Percentiles rank a stretch among this genome's conserved stretches.
Evolutionary conservation across 768 basidiomycete genomes (phyloP).

Genomic region (Termitomyces sp.): DNA sequence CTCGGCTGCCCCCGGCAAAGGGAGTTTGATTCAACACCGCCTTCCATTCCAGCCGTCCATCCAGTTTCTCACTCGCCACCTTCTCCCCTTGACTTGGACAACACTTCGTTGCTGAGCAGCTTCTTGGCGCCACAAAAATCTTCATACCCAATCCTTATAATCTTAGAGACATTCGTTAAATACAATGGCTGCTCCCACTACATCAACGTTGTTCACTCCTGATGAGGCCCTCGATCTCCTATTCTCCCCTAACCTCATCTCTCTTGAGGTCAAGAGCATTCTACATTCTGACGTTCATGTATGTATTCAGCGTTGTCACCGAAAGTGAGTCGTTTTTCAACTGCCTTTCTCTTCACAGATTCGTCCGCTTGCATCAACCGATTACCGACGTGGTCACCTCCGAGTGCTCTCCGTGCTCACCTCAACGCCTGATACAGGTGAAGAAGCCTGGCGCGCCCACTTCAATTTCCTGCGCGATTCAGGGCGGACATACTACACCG

Average conservation of each 20-base stretch:
- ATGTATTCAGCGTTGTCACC: neutral
- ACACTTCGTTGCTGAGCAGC: neutral
- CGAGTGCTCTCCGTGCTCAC: conserved; percentile 77
- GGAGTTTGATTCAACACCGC: too few relatives aligned
- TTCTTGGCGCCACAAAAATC: neutral
- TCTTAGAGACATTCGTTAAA: conserved; percentile 3
- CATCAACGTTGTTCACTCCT: conserved; percentile 40
- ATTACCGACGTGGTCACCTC: conserved; percentile 81
- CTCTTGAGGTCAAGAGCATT: conserved; percentile 52
- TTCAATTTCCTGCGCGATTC: conserved; percentile 56
- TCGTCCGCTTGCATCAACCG: conserved; percentile 84
- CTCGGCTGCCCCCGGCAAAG: neutral
- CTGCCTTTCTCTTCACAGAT: conserved; percentile 45
- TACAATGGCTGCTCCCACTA: conserved; percentile 11
- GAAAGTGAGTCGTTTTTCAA: neutral
- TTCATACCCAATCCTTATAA: neutral
- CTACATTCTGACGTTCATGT: conserved; percentile 54
- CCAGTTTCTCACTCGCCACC: neutral
- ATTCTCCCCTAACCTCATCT: conserved; percentile 72
- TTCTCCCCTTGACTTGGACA: neutral
- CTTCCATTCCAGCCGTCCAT: neutral
- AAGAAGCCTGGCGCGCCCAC: conserved; percentile 64
- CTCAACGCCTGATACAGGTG: conserved; percentile 63
- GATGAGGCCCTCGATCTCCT: conserved; percentile 71
- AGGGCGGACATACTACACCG: conserved; percentile 69